Base-by-base conservation (phyloP, 495 filamentous ascomycete species). In the Chaetomium fimeti region DNA sequence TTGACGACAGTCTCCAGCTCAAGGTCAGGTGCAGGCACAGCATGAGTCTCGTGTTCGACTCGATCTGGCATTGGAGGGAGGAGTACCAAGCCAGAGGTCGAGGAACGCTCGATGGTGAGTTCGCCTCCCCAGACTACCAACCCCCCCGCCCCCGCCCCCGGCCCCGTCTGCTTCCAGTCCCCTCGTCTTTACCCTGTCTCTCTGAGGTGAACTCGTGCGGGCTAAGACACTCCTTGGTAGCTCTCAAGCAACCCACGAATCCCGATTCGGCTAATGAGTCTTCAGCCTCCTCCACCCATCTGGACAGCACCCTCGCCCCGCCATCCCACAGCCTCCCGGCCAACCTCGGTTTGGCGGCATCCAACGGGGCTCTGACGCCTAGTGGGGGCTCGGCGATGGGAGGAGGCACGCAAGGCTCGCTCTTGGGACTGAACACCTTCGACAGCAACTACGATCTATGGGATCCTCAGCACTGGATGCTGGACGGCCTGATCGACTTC, bases 11-110 rank as follows among this genome's bases (percentile, higher is more conserved):
- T 42, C 72, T 97, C 55, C 87, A 92, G 75, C 79, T 97, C 18
- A 93, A 91, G 74, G 91, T 96, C 6, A 85, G 91, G 61, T 94
- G 91, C 70, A 85, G 92, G 12, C 92, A 93, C 84, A 95, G 91
- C 74, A 93, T 97, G 89, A 93, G 90, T 68, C 80, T 96, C 8
- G 89, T 97, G 3, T 96, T 89, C 72, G 92, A 97, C 76, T 91
- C 89, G 5, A 91, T 95, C 27, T 96, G 91, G 91, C 87, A 91
- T 60, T 97, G 92, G 92, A 83, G 92, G 62, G 91, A 95, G 71
- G 89, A 92, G 74, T 89, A 89, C 65, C 88, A 92, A 70, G 87
- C 89, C 43, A 87, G 89, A 73, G 90, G 87, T 9, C 82, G 83
- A 28, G 86, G 90, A 22, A 90, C 88, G 53, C 86, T 96, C 55